Evolutionary conservation across 139 green algal species (phyloP).

Genomic region (Yamagishiella unicocca): DNA sequence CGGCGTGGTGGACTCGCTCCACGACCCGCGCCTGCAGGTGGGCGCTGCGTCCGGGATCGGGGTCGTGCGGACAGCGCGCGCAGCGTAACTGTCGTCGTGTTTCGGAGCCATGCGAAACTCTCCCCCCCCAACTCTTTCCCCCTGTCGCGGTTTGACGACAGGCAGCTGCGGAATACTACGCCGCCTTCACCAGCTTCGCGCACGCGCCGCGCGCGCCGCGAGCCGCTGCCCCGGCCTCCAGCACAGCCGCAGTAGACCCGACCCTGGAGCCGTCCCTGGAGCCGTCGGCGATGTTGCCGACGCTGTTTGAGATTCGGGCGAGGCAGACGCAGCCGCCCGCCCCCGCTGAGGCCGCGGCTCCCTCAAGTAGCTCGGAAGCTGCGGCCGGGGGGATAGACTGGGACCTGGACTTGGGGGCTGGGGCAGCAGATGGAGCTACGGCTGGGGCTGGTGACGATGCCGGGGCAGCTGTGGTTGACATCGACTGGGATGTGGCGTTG

Average conservation of each 20-base stretch:
- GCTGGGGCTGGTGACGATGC: neutral
- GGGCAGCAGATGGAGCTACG: slow-evolving; percentile 2
- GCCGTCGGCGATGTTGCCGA: slow-evolving; percentile 20
- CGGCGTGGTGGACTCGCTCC: slow-evolving; percentile 49
- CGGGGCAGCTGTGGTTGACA: slow-evolving; percentile 22
- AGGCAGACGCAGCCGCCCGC: neutral
- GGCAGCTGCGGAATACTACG: slow-evolving; percentile 25
- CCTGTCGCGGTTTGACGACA: too few relatives aligned
- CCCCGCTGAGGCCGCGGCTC: neutral
- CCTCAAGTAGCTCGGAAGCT: neutral
- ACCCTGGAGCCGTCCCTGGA: neutral
- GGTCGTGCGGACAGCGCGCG: too few relatives aligned
- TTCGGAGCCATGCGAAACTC: too few relatives aligned
- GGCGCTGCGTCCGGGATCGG: too few relatives aligned
- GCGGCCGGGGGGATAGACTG: slow-evolving; percentile 26
- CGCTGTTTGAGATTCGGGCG: slow-evolving; percentile 43
- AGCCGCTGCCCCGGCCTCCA: neutral
- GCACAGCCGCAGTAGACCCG: neutral
- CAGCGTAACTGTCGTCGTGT: too few relatives aligned
- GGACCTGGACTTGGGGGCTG: neutral
- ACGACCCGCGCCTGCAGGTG: slow-evolving; percentile 17
- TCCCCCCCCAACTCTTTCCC: too few relatives aligned
- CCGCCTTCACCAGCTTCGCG: slow-evolving; percentile 27
- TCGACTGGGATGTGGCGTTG: slow-evolving; percentile 64
- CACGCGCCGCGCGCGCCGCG: neutral